These are phyloP conservation scores for Vitis amurensis DNA, from an alignment of 164 flowering plant genomes.

Conservation along the genomic window DNA sequence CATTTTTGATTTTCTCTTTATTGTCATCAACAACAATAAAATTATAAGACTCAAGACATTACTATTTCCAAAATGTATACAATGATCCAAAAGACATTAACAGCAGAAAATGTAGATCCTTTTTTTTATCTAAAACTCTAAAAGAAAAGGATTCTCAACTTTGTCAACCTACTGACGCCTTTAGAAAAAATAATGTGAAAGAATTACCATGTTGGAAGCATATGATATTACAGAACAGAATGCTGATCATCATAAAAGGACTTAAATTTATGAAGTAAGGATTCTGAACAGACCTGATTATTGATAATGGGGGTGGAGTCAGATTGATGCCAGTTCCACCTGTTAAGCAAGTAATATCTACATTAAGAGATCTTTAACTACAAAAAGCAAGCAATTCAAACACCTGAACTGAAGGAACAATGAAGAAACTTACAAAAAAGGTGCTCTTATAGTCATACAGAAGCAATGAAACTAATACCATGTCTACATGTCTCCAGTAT, in stretches of 20 bases:
- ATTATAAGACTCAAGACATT: background rate
- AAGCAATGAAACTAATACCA: too few species aligned
- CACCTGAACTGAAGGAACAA: too few species aligned
- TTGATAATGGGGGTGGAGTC: conserved; percentile 85
- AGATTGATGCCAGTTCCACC: conserved; percentile 98
- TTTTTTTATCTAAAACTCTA: background rate
- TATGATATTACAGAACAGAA: too few species aligned
- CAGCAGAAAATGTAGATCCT: background rate
- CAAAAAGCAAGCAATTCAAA: too few species aligned
- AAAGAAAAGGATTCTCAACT: background rate
- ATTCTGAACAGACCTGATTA: conserved; percentile 57
- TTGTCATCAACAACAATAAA: background rate
- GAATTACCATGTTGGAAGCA: background rate
- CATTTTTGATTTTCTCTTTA: background rate
- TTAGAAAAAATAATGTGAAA: background rate
- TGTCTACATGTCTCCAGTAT: too few species aligned
- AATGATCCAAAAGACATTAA: background rate
- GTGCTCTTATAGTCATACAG: too few species aligned
- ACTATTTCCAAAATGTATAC: background rate
- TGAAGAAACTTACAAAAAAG: too few species aligned
- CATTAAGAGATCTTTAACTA: background rate
- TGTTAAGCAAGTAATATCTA: conserved; percentile 29
- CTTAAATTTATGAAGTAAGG: background rate
- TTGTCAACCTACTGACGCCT: background rate
- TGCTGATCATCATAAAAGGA: background rate